A percentile compares a stretch with the other conserved stretches of the same genome.
phyloP scores from a whole-genome alignment of 2,329 filamentous ascomycete species.

The Ascosphaera pollenicola region DNA sequence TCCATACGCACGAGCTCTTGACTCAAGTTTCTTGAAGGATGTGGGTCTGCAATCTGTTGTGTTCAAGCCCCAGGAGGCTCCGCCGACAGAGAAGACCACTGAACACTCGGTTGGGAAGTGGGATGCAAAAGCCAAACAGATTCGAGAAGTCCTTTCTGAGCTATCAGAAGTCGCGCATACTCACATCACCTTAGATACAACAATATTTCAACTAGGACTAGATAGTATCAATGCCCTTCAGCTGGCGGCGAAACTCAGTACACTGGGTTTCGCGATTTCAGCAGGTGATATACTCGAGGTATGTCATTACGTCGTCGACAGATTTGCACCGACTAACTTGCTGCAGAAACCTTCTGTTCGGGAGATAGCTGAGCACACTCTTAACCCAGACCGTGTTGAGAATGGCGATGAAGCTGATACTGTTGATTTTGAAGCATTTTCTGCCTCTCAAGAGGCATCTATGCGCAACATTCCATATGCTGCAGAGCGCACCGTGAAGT shows the following conservation, averaged over 20 bases:
- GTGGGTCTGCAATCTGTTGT: constrained; percentile 10
- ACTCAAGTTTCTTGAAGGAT: constrained; percentile 7
- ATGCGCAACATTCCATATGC: constrained; percentile 15
- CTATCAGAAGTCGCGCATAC: constrained; percentile 31
- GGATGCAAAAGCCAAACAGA: constrained; percentile 27
- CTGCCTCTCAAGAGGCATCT: constrained; percentile 17
- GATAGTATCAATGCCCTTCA: constrained; percentile 79
- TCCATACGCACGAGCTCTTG: constrained; percentile 11
- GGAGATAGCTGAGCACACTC: constrained; percentile 10
- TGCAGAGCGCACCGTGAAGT: constrained; percentile 23
- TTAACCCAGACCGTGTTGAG: constrained; percentile 20
- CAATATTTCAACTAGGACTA: constrained; percentile 70
- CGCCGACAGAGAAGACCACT: too few relatives aligned
- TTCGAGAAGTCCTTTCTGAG: constrained; percentile 34
- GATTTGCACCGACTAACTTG: constrained; percentile 4
- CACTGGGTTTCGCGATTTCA: constrained; percentile 34
- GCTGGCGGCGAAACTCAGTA: constrained; percentile 46
- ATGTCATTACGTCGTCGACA: constrained; percentile 2
- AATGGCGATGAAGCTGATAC: constrained; percentile 1
- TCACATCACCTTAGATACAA: constrained; percentile 30
- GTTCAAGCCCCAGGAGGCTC: constrained; percentile 5
- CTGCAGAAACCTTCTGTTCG: constrained; percentile 15
- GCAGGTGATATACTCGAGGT: constrained; percentile 54
- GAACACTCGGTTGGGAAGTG: constrained; percentile 15
- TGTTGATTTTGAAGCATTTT: constrained; percentile 31